Conservation (phyloP, 805 yeast genomes). For the Yamadazyma akitaensis region DNA sequence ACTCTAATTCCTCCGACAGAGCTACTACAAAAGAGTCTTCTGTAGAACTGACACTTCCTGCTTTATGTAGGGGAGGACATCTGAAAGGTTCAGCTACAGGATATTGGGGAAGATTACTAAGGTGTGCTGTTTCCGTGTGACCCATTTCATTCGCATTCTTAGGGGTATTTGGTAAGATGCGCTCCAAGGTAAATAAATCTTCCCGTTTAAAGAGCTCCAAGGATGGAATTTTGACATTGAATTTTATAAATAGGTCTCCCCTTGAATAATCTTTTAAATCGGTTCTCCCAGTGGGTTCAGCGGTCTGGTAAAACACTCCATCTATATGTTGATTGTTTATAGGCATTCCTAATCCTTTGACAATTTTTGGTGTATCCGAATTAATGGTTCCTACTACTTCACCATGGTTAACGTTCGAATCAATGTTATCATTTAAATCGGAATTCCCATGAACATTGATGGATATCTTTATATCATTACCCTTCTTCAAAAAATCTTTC, state of each 20-base stretch:
- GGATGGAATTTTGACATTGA: constrained; percentile 35
- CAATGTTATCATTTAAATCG: constrained; percentile 13
- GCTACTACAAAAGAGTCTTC: neutral
- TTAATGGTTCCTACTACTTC: constrained; percentile 52
- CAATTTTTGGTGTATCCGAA: constrained; percentile 46
- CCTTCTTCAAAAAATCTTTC: constrained; percentile 30
- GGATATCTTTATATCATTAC: constrained; percentile 25
- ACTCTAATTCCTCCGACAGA: neutral
- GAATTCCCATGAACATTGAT: constrained; percentile 36
- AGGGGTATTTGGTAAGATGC: constrained; percentile 19
- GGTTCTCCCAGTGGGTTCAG: neutral
- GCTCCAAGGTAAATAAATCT: constrained; percentile 19
- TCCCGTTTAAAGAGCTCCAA: constrained; percentile 24
- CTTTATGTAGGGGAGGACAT: neutral
- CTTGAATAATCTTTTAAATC: constrained; percentile 19
- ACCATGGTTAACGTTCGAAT: constrained; percentile 28
- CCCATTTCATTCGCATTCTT: neutral
- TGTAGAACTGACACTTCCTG: constrained; percentile 2
- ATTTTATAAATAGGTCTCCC: constrained; percentile 39
- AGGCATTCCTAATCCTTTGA: constrained; percentile 64
- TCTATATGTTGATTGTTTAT: constrained; percentile 24
- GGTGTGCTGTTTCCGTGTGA: neutral
- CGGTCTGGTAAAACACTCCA: constrained; percentile 25
- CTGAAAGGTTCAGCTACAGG: neutral
- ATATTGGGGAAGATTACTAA: constrained; percentile 10